Conservation (phyloP, 805 yeast species). For the Isabelozyma heimii region DNA sequence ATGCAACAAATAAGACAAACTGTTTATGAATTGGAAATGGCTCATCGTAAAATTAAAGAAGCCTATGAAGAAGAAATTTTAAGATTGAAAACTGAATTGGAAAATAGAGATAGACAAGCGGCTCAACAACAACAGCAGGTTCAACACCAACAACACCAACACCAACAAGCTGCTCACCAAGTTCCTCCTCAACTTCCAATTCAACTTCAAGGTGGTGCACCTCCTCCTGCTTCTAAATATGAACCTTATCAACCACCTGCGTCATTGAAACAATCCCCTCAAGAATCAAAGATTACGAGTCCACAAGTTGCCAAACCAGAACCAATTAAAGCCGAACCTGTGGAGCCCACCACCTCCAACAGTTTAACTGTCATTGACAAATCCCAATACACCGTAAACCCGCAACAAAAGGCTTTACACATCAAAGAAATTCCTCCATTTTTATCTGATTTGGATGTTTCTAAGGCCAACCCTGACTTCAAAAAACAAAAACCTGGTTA, state of each 20-base stretch:
- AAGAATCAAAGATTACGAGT: constrained; percentile 9
- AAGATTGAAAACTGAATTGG: constrained; percentile 82
- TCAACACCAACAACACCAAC: constrained; percentile 26
- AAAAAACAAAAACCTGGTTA: constrained; percentile 84
- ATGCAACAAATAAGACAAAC: constrained; percentile 92
- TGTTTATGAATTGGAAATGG: constrained; percentile 88
- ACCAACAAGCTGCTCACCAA: constrained; percentile 23
- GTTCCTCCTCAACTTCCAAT: constrained; percentile 10
- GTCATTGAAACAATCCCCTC: constrained; percentile 14
- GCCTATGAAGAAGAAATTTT: constrained; percentile 92
- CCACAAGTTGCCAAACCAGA: constrained; percentile 12
- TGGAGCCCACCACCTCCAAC: constrained; percentile 14
- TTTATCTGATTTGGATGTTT: constrained; percentile 74
- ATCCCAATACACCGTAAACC: constrained; percentile 41
- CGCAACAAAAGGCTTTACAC: constrained; percentile 49
- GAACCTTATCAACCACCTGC: constrained; percentile 14
- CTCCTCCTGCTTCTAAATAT: constrained; percentile 15
- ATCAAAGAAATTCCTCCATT: constrained; percentile 80
- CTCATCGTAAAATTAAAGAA: constrained; percentile 92
- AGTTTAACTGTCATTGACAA: constrained; percentile 38
- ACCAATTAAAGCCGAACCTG: constrained; percentile 5
- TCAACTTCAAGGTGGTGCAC: constrained; percentile 12
- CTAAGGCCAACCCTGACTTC: constrained; percentile 68
- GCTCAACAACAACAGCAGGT: constrained; percentile 34
- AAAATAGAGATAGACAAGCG: constrained; percentile 67